phyloP scores from a whole-genome alignment of 2,329 filamentous ascomycete genomes.

The Tetracladium maxilliforme region DNA sequence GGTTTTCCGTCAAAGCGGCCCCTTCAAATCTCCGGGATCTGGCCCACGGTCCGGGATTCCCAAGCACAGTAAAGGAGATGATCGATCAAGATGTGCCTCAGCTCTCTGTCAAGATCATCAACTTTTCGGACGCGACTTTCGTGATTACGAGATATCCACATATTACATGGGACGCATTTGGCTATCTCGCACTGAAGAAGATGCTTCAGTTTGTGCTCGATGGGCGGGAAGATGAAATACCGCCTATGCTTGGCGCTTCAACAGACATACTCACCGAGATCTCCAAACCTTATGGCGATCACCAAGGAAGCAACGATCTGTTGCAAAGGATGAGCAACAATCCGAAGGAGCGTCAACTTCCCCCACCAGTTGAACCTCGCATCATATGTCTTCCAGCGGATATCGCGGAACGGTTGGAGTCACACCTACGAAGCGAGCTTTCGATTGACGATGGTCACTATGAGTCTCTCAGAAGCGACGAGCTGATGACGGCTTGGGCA shows the following conservation, averaged over 20 bases:
- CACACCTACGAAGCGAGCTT: no score
- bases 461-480: no score
- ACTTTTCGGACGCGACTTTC: conserved; percentile 33
- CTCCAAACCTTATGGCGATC: no score
- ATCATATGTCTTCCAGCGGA: no score
- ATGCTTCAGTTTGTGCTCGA: conserved; percentile 30
- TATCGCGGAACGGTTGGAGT: no score
- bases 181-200: conserved; percentile 22
- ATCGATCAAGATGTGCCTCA: conserved; percentile 25
- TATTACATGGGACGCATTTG: conserved; percentile 29
- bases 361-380: no score
- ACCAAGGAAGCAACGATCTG: no score
- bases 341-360: no score
- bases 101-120: conserved; percentile 29
- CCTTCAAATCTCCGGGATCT: conserved; percentile 12
- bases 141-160: conserved; percentile 30
- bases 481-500: no score
- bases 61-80: conserved; percentile 21
- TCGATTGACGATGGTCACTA: no score
- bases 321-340: no score
- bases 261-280: no score
- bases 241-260: conserved; percentile 16
- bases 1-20: conserved; percentile 14
- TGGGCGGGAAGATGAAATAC: conserved; percentile 24
- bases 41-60: conserved; percentile 9